Evolutionary conservation across 345 rosid genomes (phyloP), one percentile per base, ranked within the genome.

Genomic region (Iberis pinnata): DNA sequence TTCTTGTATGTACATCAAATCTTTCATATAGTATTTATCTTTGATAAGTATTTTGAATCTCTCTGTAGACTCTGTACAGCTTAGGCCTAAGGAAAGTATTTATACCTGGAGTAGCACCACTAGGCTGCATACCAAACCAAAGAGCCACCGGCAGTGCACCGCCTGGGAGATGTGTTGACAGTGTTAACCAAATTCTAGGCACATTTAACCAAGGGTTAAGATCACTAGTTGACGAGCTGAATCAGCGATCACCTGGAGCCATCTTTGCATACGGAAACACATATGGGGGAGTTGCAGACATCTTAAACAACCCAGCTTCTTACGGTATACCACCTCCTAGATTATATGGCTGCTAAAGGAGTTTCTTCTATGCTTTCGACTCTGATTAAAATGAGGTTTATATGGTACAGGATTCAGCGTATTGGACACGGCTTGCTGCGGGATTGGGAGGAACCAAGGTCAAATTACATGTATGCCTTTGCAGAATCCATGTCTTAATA

Each of bases 61-160:
- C 29, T 67, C 18, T 63, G 60, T 65, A 82, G 83, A 75, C 85
- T 19, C 62, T 93, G 5, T 76, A 88, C 68, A 78, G 73, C 46
- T 55, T 86, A 15, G 97, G 97, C 33, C 74, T 84, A 2, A 72
- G 95, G 54, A 93, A 80, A 56, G 56, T 87, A 39, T 74, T 75
- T 13, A 22, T 85, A n/a, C 78, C 83, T 12, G 90, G 89, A 12
- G 18, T 86, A 13, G 88, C 74, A 45, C 81, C 83, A 7, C 78
- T 93, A 15, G 99, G 97, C 8, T 93, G 99, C 73, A 82, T 83
- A 58, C 99, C 97, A 4, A 80, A 70, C 63, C 84, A 76, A 54
- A 56, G 94, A 70, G 84, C 89, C 20, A 19, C 44, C 0, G 64
- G 79, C 7, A 71, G 18, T 37, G 75, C 72, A 18, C 76, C 90